Evolutionary conservation across 495 filamentous ascomycete genomes (phyloP).

Genomic region (Lasiosphaeriaceae sp.): DNA sequence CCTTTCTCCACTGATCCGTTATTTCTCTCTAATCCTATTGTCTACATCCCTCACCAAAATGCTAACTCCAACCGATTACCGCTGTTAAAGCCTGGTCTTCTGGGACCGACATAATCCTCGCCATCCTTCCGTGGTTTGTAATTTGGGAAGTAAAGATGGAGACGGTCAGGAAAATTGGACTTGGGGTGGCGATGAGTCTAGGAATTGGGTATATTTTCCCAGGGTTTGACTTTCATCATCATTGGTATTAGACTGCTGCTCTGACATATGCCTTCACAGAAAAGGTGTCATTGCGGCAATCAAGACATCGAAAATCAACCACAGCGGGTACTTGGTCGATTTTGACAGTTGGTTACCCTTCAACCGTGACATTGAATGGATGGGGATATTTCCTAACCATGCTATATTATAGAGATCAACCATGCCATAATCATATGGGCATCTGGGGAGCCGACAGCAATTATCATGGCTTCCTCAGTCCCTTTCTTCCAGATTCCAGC

Average conservation of each 20-base stretch:
- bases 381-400: not conserved
- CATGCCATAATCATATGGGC: constrained; percentile 11
- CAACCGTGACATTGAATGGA: not conserved
- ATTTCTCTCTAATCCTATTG: no score
- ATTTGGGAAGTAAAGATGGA: constrained; percentile 32
- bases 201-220: constrained; percentile 33
- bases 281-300: constrained; percentile 1
- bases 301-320: not conserved
- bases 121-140: constrained; percentile 30
- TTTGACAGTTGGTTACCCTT: not conserved
- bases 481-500: constrained; percentile 6
- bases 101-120: constrained; percentile 31
- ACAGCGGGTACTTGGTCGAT: not conserved
- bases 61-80: no score
- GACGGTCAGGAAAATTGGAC: constrained; percentile 33
- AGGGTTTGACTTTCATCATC: not conserved
- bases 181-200: constrained; percentile 34
- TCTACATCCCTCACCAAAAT: no score
- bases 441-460: constrained; percentile 6
- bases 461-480: constrained; percentile 11
- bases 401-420: not conserved
- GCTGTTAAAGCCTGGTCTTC: constrained; percentile 36
- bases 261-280: not conserved
- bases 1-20: no score
- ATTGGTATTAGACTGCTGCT: not conserved